A percentile compares a stretch with the other conserved stretches of the same genome.
Conservation (phyloP, 2,329 filamentous ascomycete genomes). For the Hypoxylon sp. region DNA sequence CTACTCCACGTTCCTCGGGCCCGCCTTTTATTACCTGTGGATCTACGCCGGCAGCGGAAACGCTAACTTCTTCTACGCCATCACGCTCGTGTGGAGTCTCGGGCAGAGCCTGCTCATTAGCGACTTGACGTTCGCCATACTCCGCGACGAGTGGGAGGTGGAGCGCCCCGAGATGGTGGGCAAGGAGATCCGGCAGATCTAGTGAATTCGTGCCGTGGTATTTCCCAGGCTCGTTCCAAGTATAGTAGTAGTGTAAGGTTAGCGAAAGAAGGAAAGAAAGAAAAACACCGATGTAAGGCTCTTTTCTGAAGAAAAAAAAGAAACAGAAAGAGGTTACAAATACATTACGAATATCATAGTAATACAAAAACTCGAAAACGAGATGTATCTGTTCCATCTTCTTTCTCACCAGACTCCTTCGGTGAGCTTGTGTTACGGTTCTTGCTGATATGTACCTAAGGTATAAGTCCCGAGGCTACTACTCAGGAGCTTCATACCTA, state of each 20-base stretch:
- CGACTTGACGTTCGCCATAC: conserved; percentile 86
- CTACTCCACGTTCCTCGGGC: conserved; percentile 89
- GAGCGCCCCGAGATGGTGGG: conserved; percentile 91
- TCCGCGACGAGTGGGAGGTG: conserved; percentile 94
- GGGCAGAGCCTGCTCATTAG: conserved; percentile 88
- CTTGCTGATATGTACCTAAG: too few relatives aligned
- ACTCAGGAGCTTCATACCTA: too few relatives aligned
- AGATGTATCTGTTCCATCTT: neutral
- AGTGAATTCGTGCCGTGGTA: conserved; percentile 45
- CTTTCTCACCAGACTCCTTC: too few relatives aligned
- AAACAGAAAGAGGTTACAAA: conserved; percentile 5
- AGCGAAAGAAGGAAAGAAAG: neutral
- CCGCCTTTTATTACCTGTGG: conserved; percentile 97
- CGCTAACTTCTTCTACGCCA: conserved; percentile 99
- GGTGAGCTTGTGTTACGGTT: too few relatives aligned
- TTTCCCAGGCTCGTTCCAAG: neutral
- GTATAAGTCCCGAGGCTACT: too few relatives aligned
- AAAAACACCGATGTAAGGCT: too few relatives aligned
- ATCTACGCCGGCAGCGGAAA: conserved; percentile 98
- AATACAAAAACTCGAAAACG: conserved; percentile 21
- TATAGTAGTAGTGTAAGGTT: neutral
- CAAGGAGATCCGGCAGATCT: conserved; percentile 88
- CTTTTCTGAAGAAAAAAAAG: neutral
- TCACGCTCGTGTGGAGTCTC: conserved; percentile 97
- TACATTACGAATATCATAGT: conserved; percentile 27